Evolutionary conservation across 345 rosid genomes (phyloP).

Genomic region (Alliaria petiolata): DNA sequence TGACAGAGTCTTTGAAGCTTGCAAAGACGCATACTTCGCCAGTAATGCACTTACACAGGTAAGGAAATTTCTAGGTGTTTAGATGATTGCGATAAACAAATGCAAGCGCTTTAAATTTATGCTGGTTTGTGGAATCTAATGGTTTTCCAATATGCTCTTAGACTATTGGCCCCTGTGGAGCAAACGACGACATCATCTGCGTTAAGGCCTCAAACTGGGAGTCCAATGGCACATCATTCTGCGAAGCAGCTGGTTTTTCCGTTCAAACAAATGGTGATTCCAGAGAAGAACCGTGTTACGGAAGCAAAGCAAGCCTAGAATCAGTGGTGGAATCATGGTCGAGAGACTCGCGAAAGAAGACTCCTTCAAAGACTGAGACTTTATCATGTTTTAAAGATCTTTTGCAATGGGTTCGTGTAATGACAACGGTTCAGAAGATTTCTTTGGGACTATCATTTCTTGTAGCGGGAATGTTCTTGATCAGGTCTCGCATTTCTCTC

Average conservation of each 20-base stretch:
- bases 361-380: conserved; percentile 30
- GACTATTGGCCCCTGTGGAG: conserved; percentile 65
- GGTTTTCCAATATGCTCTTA: neutral
- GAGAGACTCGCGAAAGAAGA: conserved; percentile 11
- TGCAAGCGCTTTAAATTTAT: neutral
- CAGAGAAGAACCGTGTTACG: conserved; percentile 68
- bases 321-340: conserved; percentile 76
- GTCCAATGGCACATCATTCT: conserved; percentile 80
- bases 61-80: neutral
- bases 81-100: neutral
- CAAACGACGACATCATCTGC: conserved; percentile 59
- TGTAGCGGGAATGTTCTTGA: conserved; percentile 62
- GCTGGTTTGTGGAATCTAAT: neutral
- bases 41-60: conserved; percentile 70
- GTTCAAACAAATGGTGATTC: conserved; percentile 40
- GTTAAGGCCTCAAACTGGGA: conserved; percentile 80
- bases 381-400: conserved; percentile 31
- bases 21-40: conserved; percentile 81
- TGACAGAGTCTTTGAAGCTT: conserved; percentile 69
- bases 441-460: conserved; percentile 83
- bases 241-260: conserved; percentile 76
- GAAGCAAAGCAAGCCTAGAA: conserved; percentile 77
- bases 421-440: conserved; percentile 42
- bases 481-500: conserved; percentile 36
- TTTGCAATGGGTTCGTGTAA: conserved; percentile 35